Evolutionary conservation across 192 early-diverging fungal species (phyloP).

Genomic region (Jimgerdemannia lactiflua): DNA sequence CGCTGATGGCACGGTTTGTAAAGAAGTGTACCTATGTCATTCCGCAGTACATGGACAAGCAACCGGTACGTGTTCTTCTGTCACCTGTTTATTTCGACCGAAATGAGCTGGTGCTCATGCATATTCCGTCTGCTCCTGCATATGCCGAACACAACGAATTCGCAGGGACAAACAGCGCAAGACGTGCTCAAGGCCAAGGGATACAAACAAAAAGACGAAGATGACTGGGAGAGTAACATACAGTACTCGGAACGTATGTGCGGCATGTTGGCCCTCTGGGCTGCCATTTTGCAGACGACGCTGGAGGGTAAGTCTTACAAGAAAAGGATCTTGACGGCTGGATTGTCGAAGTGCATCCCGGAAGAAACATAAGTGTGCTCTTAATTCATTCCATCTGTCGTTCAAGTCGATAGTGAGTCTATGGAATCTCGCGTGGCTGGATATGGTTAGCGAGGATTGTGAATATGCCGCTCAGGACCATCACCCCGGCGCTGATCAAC

Average conservation of each 20-base stretch:
- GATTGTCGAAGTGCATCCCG: background rate
- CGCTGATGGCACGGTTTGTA: slow-evolving; percentile 60
- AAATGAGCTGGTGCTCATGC: slow-evolving; percentile 1
- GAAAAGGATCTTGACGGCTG: background rate
- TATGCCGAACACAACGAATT: background rate
- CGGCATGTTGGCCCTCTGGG: slow-evolving; percentile 67
- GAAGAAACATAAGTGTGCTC: background rate
- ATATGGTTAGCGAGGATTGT: slow-evolving; percentile 67
- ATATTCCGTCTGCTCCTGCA: no score
- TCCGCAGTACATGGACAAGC: slow-evolving; percentile 54
- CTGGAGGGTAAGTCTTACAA: slow-evolving; percentile 27
- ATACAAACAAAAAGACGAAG: slow-evolving; percentile 26
- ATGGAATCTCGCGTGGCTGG: slow-evolving; percentile 63
- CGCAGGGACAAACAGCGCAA: slow-evolving; percentile 38
- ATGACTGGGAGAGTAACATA: slow-evolving; percentile 51
- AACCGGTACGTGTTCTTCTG: slow-evolving; percentile 35
- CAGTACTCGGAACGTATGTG: slow-evolving; percentile 64
- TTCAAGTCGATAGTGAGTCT: slow-evolving; percentile 28
- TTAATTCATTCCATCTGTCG: background rate
- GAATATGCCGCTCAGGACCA: slow-evolving; percentile 61
- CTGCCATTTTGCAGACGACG: slow-evolving; percentile 59
- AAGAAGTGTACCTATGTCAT: slow-evolving; percentile 72
- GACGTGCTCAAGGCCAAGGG: slow-evolving; percentile 30
- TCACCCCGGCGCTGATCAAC: slow-evolving; percentile 61
- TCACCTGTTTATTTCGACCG: background rate